Evolutionary conservation across 2,329 filamentous ascomycete genomes (phyloP), one percentile per base, ranked within the genome.

Genomic region (Penicillium sp.): DNA sequence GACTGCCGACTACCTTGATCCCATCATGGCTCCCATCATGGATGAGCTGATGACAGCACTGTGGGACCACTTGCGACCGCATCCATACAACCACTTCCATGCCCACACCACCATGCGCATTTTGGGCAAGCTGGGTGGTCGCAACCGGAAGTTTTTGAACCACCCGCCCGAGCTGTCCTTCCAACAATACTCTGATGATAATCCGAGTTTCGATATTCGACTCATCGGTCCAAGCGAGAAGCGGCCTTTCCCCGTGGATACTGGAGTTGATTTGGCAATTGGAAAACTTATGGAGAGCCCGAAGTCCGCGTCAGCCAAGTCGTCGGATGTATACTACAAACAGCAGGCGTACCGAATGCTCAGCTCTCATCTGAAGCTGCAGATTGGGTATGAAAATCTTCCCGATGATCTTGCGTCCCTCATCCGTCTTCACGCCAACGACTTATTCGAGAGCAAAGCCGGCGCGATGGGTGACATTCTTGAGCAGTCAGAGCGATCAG

Each of bases 1-100:
- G 0, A 98, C 93, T 0, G 90, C 92, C 0, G 92, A 98, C 56
- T 99, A 98, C 57, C 71, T 99, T 10, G 92, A 99, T 54, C 93
- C 92, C 0, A 96, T 99, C 55, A 98, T 98, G 90, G 87, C 90
- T 2, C 93, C 92, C 0, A 93, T 96, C 16, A 96, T 99, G 63
- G 90, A 98, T 54, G 92, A 99, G 59, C 73, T 99, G 30, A 98
- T 98, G 92, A 92, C 88, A 31, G 90, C 90, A 1, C 73, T 99
- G 1, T 98, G 94, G 74, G 89, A 95, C 47, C 93, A 98, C 61
- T 74, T 99, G 28, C 85, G 84, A 54, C 93, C 92, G 6, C 83
- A 89, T 46, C 92, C 92, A 0, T 95, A 98, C 63, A 95, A 85
- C 54, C 93, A 98, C 62, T 95, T 95, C 64, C 90, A 96, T 58